phyloP scores from a whole-genome alignment of 2,329 filamentous ascomycete species.

The Xylaria hypoxylon region DNA sequence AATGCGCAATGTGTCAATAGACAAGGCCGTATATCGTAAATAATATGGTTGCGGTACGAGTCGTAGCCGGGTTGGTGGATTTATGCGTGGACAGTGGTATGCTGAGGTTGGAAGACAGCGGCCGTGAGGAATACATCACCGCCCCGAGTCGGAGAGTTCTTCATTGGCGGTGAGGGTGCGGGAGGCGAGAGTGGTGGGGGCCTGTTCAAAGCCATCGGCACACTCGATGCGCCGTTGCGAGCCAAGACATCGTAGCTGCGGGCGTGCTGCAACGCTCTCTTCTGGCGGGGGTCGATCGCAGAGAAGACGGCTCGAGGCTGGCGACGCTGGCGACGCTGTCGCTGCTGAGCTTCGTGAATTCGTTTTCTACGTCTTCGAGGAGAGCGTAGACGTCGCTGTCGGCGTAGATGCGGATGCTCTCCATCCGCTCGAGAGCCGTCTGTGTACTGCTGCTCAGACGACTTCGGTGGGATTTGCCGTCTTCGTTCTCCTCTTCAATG shows the following conservation, averaged over 20 bases:
- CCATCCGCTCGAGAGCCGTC: constrained; percentile 54
- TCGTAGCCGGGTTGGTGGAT: constrained; percentile 7
- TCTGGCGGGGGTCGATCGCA: constrained; percentile 51
- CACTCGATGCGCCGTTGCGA: constrained; percentile 46
- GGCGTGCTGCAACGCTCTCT: constrained; percentile 59
- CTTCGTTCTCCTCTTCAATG: constrained; percentile 62
- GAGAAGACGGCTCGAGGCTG: constrained; percentile 39
- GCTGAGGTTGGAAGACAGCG: constrained; percentile 61
- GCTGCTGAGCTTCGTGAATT: constrained; percentile 63
- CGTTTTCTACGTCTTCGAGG: constrained; percentile 73
- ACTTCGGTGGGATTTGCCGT: constrained; percentile 42
- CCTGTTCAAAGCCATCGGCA: constrained; percentile 42
- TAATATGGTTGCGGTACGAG: constrained; percentile 3
- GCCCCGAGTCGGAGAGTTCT: constrained; percentile 48
- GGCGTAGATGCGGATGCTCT: constrained; percentile 76
- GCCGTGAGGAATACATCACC: constrained; percentile 60
- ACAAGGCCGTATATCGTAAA: constrained; percentile 34
- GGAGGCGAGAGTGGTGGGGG: constrained; percentile 51
- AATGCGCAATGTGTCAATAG: constrained; percentile 18
- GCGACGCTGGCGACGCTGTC: constrained; percentile 10
- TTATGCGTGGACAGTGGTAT: constrained; percentile 34
- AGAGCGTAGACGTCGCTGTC: constrained; percentile 75
- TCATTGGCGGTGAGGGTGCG: constrained; percentile 52
- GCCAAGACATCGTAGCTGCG: constrained; percentile 65
- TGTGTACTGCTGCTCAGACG: constrained; percentile 45